Evolutionary conservation across 2,329 filamentous ascomycete genomes (phyloP).

Genomic region (Byssoonygena ceratinophila): DNA sequence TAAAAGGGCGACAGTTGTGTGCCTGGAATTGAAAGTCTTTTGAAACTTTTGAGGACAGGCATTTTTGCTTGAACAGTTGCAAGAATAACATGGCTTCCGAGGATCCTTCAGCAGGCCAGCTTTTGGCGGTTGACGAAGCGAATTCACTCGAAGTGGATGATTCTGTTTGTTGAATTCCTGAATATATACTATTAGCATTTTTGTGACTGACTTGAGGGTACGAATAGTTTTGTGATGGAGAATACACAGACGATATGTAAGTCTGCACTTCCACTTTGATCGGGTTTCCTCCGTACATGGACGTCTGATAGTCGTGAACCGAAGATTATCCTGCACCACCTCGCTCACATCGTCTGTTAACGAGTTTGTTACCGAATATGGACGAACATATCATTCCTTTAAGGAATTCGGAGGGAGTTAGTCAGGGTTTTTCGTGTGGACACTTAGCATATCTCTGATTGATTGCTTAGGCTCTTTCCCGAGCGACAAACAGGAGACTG

Average conservation of each 20-base stretch:
- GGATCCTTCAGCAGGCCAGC: not conserved
- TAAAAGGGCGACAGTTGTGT: not conserved
- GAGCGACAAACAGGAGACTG: constrained; percentile 18
- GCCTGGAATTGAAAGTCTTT: not conserved
- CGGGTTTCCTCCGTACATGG: not conserved
- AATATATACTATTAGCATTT: not conserved
- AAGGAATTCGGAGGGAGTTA: constrained; percentile 10
- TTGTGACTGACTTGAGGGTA: not conserved
- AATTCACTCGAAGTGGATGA: not conserved
- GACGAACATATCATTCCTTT: constrained; percentile 21
- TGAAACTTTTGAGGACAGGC: not conserved
- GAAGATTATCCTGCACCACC: constrained; percentile 4
- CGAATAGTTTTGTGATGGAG: not conserved
- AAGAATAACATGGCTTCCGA: not conserved
- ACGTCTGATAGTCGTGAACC: not conserved
- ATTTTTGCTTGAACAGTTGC: not conserved
- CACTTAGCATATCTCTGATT: not conserved
- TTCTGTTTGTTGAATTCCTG: not conserved
- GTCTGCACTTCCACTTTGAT: not conserved
- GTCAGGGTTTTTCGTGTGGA: not conserved
- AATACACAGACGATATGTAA: constrained; percentile 2
- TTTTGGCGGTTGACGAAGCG: not conserved
- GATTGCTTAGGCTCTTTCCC: constrained; percentile 6
- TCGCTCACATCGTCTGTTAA: constrained; percentile 14
- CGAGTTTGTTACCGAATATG: constrained; percentile 24